Percentiles rank a stretch among this genome's conserved stretches.
Evolutionary conservation across 768 basidiomycete genomes (phyloP).

Genomic region (Daedaleopsis nitida): DNA sequence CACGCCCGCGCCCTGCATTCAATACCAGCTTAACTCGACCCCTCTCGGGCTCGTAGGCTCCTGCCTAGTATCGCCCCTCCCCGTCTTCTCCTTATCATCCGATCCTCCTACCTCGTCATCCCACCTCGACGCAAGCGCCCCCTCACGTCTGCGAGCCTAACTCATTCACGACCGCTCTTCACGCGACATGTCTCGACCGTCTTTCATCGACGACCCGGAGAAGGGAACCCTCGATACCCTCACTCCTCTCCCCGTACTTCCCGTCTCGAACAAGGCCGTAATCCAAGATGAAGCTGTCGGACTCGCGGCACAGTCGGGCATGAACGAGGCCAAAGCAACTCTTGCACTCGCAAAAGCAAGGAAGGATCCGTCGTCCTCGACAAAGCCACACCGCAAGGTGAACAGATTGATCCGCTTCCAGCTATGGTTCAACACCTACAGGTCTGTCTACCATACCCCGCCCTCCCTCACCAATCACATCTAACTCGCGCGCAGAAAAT

Average conservation of each 20-base stretch:
- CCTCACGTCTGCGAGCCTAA: neutral
- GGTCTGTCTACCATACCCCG: conserved; percentile 23
- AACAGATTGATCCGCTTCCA: conserved; percentile 33
- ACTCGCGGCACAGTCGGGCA: conserved; percentile 9
- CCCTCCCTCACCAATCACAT: neutral
- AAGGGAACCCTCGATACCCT: conserved; percentile 29
- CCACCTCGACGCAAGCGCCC: conserved; percentile 1
- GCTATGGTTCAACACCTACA: conserved; percentile 42
- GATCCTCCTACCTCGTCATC: neutral
- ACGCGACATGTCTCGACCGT: conserved; percentile 23
- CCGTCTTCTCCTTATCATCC: neutral
- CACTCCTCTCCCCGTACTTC: conserved; percentile 15
- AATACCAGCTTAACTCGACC: conserved; percentile 16
- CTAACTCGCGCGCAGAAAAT: conserved; percentile 28
- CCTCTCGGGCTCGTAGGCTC: conserved; percentile 7
- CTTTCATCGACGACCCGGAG: conserved; percentile 32
- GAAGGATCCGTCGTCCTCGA: conserved; percentile 16
- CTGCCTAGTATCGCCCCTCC: neutral
- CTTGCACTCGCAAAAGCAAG: conserved; percentile 20
- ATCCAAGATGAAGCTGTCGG: conserved; percentile 7
- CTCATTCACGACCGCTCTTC: neutral
- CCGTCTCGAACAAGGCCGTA: conserved; percentile 14
- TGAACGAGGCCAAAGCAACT: conserved; percentile 23
- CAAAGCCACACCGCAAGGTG: conserved; percentile 23
- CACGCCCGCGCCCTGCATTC: conserved; percentile 26